Evolutionary conservation across 2,329 filamentous ascomycete species (phyloP).

Genomic region (Alternaria gaisen): DNA sequence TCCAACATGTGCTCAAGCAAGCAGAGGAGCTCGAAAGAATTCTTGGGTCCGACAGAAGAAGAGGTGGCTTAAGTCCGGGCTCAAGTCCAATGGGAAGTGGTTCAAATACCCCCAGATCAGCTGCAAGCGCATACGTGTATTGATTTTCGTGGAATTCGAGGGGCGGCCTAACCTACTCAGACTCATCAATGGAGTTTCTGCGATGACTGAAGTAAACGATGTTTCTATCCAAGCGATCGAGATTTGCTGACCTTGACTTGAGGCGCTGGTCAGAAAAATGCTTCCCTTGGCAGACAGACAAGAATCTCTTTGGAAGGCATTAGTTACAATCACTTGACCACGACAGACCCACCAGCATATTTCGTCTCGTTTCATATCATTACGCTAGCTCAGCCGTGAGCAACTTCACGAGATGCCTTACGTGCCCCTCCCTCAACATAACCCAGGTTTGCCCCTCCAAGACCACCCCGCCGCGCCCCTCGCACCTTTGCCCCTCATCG

Average conservation of each 20-base stretch:
- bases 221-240: neutral
- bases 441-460: constrained; percentile 17
- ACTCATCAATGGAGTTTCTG: neutral
- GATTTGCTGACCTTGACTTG: neutral
- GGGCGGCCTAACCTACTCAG: neutral
- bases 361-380: neutral
- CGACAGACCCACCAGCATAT: neutral
- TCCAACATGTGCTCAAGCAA: constrained; percentile 29
- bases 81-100: constrained; percentile 15
- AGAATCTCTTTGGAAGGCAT: neutral
- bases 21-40: constrained; percentile 32
- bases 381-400: neutral
- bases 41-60: constrained; percentile 17
- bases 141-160: neutral
- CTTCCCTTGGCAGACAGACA: neutral
- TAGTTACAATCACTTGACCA: neutral
- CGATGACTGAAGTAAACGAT: neutral
- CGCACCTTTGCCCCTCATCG: constrained; percentile 16
- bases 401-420: neutral
- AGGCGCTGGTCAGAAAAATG: neutral
- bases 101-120: constrained; percentile 13
- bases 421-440: constrained; percentile 6
- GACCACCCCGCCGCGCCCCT: constrained; percentile 20
- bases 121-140: neutral
- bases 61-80: constrained; percentile 16